phyloP scores from a whole-genome alignment of 2,329 filamentous ascomycete species.

The Scopulariopsis brevicaulis region DNA sequence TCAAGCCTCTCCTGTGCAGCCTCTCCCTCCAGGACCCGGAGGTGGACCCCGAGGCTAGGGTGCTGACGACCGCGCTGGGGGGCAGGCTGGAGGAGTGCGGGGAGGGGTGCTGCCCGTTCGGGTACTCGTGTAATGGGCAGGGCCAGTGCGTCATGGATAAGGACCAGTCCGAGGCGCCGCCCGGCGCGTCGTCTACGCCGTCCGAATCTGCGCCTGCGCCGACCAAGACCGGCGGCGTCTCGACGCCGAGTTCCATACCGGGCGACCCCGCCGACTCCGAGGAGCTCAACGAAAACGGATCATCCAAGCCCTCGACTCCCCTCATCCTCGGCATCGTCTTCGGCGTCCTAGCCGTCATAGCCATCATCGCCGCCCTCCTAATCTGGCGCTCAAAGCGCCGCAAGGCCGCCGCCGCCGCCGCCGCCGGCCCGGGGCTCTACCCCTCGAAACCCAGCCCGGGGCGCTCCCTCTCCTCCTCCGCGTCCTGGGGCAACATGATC shows the following conservation, averaged over 20 bases:
- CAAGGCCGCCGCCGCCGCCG: conserved; percentile 1
- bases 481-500: conserved; percentile 30
- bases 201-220: conserved; percentile 9
- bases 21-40: conserved; percentile 47
- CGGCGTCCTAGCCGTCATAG: conserved; percentile 24
- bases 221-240: neutral
- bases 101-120: conserved; percentile 57
- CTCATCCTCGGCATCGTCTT: conserved; percentile 35
- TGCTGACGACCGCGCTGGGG: conserved; percentile 56
- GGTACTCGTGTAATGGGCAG: conserved; percentile 45
- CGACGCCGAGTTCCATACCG: neutral
- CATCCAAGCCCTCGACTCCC: conserved; percentile 15
- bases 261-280: neutral
- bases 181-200: conserved; percentile 12
- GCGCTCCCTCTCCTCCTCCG: conserved; percentile 21
- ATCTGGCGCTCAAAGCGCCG: conserved; percentile 16
- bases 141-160: conserved; percentile 37
- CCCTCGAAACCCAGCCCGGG: conserved; percentile 7
- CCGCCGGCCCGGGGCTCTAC: neutral
- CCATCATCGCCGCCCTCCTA: conserved; percentile 19
- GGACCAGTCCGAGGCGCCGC: conserved; percentile 34
- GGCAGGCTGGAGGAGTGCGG: conserved; percentile 47
- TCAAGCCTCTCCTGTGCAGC: conserved; percentile 56
- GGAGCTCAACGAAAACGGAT: neutral
- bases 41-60: conserved; percentile 39